Evolutionary conservation across 306 rosid genomes (phyloP), one percentile per base, ranked within the genome.

Genomic region (Parietaria judaica): DNA sequence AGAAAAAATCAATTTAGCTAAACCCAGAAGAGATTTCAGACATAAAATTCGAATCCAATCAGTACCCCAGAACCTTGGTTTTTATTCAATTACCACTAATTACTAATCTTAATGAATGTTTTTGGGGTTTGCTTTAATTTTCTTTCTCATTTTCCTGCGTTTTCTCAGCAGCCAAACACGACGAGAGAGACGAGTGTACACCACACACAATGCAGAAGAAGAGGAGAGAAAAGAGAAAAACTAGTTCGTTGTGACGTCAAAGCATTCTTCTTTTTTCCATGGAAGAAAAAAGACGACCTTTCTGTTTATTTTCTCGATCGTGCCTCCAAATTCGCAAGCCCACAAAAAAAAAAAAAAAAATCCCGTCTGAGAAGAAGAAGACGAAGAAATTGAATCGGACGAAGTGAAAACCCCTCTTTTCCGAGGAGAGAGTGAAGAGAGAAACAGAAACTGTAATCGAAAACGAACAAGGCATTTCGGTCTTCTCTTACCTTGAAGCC

Each of bases 151-250:
- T 47, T 48, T 36, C 44, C 5, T 72, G 72, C 62, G 59, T 73
- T 39, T 64, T 72, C 69, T 75, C 70, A 67, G 76, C 78, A 78
- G 73, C 70, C 78, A 82, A 85, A 54, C 60, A 71, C 73, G 56
- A 55, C 65, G 70, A 16, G 60, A 41, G 47, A 49, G 49, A 41
- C 69, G 64, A 60, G 65, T 58, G 71, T 76, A 63, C 74, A 76
- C 56, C 63, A 67, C 74, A 77, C 67, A 71, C 71, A 66, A 45
- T 23, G 61, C 23, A 73, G 54, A 69, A 48, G 57, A 48, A 67
- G 65, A 74, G 66, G 66, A 49, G 61, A 58, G 44, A 70, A 65
- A 65, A 71, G 5, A 49, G 53, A 72, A 68, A 55, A 67, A 58
- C 36, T 63, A 51, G 15, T 49, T 69, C 63, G 35, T 47, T 56